Evolutionary conservation across 2,329 filamentous ascomycete species (phyloP).

Genomic region (Alternaria infectoria): DNA sequence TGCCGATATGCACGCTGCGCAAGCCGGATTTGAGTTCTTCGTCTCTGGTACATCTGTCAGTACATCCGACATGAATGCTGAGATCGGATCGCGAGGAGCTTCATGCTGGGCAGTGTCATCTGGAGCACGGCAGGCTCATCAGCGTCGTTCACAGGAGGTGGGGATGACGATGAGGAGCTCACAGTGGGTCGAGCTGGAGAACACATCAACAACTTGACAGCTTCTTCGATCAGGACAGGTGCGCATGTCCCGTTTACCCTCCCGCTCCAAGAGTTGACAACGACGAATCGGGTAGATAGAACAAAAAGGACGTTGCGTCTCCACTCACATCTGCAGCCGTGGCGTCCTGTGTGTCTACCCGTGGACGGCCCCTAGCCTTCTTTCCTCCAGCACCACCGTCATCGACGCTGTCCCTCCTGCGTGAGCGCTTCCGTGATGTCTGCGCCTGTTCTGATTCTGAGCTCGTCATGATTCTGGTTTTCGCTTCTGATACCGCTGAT

Average conservation of each 20-base stretch:
- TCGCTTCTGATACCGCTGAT: not conserved
- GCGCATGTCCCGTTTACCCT: not conserved
- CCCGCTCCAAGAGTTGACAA: not conserved
- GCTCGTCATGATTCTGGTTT: slow-evolving; percentile 29
- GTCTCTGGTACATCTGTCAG: slow-evolving; percentile 61
- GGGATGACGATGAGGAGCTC: not conserved
- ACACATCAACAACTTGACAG: not conserved
- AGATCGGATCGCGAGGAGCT: not conserved
- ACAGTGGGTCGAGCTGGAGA: not conserved
- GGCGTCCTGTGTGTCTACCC: slow-evolving; percentile 77
- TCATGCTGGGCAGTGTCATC: not conserved
- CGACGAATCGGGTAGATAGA: not conserved
- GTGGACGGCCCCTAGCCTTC: slow-evolving; percentile 73
- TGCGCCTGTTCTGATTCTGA: slow-evolving; percentile 42
- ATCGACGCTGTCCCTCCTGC: slow-evolving; percentile 34
- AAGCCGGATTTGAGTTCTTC: slow-evolving; percentile 84
- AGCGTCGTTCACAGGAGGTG: not conserved
- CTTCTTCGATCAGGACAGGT: not conserved
- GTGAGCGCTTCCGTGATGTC: slow-evolving; percentile 41
- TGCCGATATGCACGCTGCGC: slow-evolving; percentile 85
- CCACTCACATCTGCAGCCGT: slow-evolving; percentile 76
- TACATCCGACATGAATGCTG: not conserved
- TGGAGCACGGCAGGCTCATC: not conserved
- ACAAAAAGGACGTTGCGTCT: not conserved
- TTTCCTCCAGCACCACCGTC: slow-evolving; percentile 42